Evolutionary conservation across 2,329 filamentous ascomycete species (phyloP).

Genomic region (Fusarium sulawesiense): DNA sequence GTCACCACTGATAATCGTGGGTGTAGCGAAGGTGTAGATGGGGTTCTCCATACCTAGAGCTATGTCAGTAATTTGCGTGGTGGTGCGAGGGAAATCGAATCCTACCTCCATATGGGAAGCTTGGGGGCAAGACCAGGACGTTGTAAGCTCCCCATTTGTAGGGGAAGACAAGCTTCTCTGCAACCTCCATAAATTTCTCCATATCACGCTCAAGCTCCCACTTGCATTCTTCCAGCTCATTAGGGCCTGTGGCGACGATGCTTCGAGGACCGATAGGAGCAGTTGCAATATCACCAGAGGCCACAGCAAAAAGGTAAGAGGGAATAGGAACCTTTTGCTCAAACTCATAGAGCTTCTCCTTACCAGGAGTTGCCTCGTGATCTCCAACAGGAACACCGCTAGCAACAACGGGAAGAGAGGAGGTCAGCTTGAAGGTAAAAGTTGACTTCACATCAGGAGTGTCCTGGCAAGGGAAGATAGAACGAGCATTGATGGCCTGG

Average conservation of each 20-base stretch:
- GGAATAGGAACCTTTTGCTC: slow-evolving; percentile 93
- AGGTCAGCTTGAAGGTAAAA: slow-evolving; percentile 88
- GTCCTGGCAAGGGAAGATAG: slow-evolving; percentile 96
- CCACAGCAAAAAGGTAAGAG: slow-evolving; percentile 93
- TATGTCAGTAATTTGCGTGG: slow-evolving; percentile 1
- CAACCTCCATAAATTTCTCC: slow-evolving; percentile 89
- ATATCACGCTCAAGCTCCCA: slow-evolving; percentile 94
- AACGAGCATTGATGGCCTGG: slow-evolving; percentile 94
- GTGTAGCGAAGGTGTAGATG: slow-evolving; percentile 94
- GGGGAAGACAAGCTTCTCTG: slow-evolving; percentile 83
- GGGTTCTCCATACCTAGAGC: slow-evolving; percentile 84
- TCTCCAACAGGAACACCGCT: slow-evolving; percentile 75
- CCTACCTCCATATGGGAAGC: slow-evolving; percentile 86
- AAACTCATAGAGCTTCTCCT: slow-evolving; percentile 80
- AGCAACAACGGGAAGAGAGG: slow-evolving; percentile 88
- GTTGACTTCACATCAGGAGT: slow-evolving; percentile 98
- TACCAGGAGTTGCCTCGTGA: slow-evolving; percentile 57
- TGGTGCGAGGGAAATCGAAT: slow-evolving; percentile 7
- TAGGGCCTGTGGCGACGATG: slow-evolving; percentile 86
- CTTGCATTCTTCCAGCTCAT: slow-evolving; percentile 84
- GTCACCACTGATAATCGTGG: slow-evolving; percentile 91
- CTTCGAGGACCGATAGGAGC: slow-evolving; percentile 90
- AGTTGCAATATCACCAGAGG: slow-evolving; percentile 83
- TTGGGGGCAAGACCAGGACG: slow-evolving; percentile 87
- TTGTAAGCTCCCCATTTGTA: slow-evolving; percentile 98